Evolutionary conservation across 2,329 filamentous ascomycete species (phyloP), one percentile per base, ranked within the genome.

Genomic region (Penicillium frequentans): DNA sequence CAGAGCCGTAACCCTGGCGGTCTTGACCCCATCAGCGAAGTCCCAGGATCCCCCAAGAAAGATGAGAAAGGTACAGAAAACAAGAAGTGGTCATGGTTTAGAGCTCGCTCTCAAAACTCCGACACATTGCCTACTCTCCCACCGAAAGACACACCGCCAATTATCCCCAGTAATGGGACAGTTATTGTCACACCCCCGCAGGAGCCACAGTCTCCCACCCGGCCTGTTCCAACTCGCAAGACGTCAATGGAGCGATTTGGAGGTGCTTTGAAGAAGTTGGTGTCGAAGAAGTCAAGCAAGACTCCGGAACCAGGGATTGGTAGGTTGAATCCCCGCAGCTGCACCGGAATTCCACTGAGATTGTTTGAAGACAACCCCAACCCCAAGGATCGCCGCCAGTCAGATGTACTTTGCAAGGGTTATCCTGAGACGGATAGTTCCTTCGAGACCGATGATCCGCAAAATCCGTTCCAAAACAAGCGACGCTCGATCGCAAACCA

Each of bases 251-350:
- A 68, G 51, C 60, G 56, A 5, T 81, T 81, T 54, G 74, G 71
- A 29, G 79, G 80, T 7, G 52, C 31, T 8, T 78, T 83, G 44
- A 82, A 79, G 58, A 77, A 82, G 52, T 79, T 86, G 51, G 77
- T 81, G 44, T 82, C 79, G 64, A 82, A 80, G 61, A 71, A 75
- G 50, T 71, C 76, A 35, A 76, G 73, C 45, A 77, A 75, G 56
- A 58, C 57, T 2, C 58, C 61, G 59, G 60, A 74, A 21, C 60
- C 71, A 55, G 66, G 70, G 37, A 60, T 73, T 55, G 72, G 79
- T 82, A 67, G 70, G 76, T 70, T 42, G 29, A 21, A 5, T 23
- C n/a, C 52, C 19, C 21, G 27, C 11, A 7, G 51, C 23, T 49
- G 48, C 2, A 8, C 35, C 6, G 23, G n/a, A 10, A 11, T 29